Conservation (phyloP, 108 stramenopile species). For the Aureococcus anophagefferens region DNA sequence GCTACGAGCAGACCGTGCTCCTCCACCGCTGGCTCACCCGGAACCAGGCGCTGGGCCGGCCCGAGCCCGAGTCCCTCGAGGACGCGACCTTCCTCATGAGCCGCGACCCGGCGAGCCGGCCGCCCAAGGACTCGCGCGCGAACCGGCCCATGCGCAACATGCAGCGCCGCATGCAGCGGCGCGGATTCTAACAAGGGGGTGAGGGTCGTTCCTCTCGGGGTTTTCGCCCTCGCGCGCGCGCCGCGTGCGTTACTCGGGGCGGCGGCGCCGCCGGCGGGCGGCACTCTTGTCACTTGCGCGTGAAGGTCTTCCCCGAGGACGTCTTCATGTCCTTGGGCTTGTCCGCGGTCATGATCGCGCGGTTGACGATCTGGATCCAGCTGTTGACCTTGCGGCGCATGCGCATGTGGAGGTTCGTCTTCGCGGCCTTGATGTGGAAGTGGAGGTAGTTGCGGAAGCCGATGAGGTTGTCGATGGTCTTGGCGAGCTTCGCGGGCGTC, state of each 20-base stretch:
- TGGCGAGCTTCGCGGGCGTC: constrained; percentile 28
- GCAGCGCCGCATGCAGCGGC: background rate
- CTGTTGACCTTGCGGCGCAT: constrained; percentile 42
- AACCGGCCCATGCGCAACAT: background rate
- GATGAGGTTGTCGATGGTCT: constrained; percentile 25
- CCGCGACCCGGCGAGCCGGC: background rate
- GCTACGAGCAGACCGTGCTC: background rate
- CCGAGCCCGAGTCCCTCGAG: background rate
- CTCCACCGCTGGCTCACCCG: background rate
- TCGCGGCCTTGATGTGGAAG: constrained; percentile 60
- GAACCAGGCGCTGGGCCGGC: background rate
- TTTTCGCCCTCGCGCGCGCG: no score
- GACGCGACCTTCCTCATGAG: background rate
- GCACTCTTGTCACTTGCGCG: background rate
- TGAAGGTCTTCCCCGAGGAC: constrained; percentile 23
- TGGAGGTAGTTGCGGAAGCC: constrained; percentile 53
- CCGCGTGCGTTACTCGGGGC: no score
- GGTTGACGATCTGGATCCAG: constrained; percentile 39
- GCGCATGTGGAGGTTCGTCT: constrained; percentile 57
- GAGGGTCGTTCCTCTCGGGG: no score
- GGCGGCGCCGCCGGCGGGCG: no score
- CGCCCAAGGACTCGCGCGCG: background rate
- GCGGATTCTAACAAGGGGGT: background rate
- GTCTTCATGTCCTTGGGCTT: constrained; percentile 51
- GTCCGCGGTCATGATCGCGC: constrained; percentile 30